These are phyloP conservation scores for Lachnellula willkommii DNA, from an alignment of 2,329 filamentous ascomycete species.

Conservation along the genomic window DNA sequence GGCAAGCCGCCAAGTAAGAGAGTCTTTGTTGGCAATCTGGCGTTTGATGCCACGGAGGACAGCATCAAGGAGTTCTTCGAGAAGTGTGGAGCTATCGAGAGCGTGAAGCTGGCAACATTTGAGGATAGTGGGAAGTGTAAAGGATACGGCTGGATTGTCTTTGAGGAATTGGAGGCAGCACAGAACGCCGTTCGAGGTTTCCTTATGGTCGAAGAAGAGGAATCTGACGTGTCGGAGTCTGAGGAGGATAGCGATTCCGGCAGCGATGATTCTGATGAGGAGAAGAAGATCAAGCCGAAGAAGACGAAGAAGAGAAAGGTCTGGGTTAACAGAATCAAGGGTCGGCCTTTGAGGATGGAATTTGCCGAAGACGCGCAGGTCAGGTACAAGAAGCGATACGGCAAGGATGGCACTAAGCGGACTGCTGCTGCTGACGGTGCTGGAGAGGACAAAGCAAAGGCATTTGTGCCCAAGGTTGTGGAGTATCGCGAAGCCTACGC, in stretches of 20 bases:
- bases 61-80: constrained; percentile 74
- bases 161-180: constrained; percentile 71
- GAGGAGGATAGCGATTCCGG: constrained; percentile 29
- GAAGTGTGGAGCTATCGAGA: constrained; percentile 76
- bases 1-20: constrained; percentile 67
- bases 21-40: constrained; percentile 86
- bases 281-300: constrained; percentile 32
- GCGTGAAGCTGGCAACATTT: constrained; percentile 87
- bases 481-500: constrained; percentile 43
- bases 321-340: constrained; percentile 80
- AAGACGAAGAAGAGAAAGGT: constrained; percentile 64
- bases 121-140: constrained; percentile 98
- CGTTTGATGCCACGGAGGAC: constrained; percentile 76
- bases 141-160: constrained; percentile 93
- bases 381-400: constrained; percentile 90
- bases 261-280: constrained; percentile 31
- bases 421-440: constrained; percentile 8
- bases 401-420: constrained; percentile 58
- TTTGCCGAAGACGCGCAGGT: constrained; percentile 87
- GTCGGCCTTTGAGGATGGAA: constrained; percentile 79
- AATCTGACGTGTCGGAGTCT: constrained; percentile 30
- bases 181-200: constrained; percentile 76
- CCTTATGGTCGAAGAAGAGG: constrained; percentile 58
- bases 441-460: constrained; percentile 24
- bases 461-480: constrained; percentile 35